Percentiles rank a stretch among this genome's conserved stretches.
Conservation (phyloP, 2,329 filamentous ascomycete genomes). For the Huntiella moniliformis region DNA sequence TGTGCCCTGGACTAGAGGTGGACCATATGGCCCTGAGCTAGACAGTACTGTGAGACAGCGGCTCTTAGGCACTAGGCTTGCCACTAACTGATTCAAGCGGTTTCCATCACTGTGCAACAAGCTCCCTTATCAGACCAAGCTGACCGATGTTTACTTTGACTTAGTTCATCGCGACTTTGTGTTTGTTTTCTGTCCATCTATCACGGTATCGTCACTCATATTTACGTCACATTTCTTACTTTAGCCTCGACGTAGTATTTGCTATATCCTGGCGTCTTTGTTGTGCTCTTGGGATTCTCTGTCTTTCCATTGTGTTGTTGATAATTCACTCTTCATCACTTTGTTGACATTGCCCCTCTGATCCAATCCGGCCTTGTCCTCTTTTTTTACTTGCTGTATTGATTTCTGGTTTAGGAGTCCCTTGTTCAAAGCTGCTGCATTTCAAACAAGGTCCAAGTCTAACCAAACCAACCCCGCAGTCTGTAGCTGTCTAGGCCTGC, state of each 20-base stretch:
- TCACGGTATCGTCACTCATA: not conserved
- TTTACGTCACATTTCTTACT: not conserved
- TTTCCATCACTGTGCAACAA: not conserved
- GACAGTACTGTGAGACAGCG: no score
- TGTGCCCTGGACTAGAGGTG: no score
- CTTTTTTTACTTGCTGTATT: not conserved
- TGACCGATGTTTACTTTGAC: conserved; percentile 2
- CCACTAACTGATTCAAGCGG: no score
- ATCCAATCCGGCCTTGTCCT: not conserved
- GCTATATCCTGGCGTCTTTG: no score
- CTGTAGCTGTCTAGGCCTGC: no score
- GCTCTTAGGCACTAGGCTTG: no score
- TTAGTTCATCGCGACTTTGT: conserved; percentile 1
- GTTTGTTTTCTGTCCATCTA: not conserved
- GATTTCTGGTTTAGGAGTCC: no score
- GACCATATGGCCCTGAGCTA: no score
- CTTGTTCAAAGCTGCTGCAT: no score
- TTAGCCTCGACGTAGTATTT: not conserved
- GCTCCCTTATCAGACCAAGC: conserved; percentile 1
- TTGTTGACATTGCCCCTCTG: not conserved
- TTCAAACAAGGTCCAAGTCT: no score
- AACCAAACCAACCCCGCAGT: no score
- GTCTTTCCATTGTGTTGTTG: not conserved
- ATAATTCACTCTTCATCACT: not conserved
- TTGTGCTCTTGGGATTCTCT: not conserved